A percentile compares a stretch with the other conserved stretches of the same genome.
These are phyloP conservation scores for Fallopia convolvulus DNA, from an alignment of 148 eudicot genomes.

Conservation along the genomic window DNA sequence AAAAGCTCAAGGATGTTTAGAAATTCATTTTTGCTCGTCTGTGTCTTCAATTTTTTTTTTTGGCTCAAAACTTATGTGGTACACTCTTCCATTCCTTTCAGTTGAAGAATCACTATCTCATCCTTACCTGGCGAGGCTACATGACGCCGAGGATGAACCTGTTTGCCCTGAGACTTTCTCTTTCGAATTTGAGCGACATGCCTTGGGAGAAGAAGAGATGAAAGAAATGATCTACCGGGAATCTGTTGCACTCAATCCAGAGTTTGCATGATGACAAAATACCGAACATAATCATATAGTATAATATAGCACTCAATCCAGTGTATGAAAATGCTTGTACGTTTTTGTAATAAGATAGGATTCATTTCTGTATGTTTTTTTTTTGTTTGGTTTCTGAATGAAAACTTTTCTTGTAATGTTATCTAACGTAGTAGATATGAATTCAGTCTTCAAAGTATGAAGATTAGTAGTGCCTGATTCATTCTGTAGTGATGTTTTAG, in stretches of 20 bases:
- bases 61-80: not conserved
- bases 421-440: not conserved
- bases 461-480: too few species aligned
- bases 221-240: slow-evolving; percentile 89
- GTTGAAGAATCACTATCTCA: slow-evolving; percentile 84
- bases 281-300: not conserved
- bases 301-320: too few species aligned
- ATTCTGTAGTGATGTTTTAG: too few species aligned
- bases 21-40: not conserved
- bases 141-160: slow-evolving; percentile 80
- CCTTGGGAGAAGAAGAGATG: slow-evolving; percentile 68
- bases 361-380: not conserved
- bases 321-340: too few species aligned
- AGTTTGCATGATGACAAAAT: slow-evolving; percentile 22
- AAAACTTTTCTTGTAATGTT: not conserved
- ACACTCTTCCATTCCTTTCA: slow-evolving; percentile 20
- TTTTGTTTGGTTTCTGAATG: not conserved
- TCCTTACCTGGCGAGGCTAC: slow-evolving; percentile 74
- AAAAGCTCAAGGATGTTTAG: not conserved
- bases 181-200: slow-evolving; percentile 79
- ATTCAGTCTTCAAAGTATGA: not conserved
- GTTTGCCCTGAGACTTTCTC: slow-evolving; percentile 59
- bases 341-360: too few species aligned
- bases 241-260: slow-evolving; percentile 60
- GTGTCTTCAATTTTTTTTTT: not conserved